Evolutionary conservation across 306 rosid genomes (phyloP), one percentile per base, ranked within the genome.

Genomic region (Vicia faba): DNA sequence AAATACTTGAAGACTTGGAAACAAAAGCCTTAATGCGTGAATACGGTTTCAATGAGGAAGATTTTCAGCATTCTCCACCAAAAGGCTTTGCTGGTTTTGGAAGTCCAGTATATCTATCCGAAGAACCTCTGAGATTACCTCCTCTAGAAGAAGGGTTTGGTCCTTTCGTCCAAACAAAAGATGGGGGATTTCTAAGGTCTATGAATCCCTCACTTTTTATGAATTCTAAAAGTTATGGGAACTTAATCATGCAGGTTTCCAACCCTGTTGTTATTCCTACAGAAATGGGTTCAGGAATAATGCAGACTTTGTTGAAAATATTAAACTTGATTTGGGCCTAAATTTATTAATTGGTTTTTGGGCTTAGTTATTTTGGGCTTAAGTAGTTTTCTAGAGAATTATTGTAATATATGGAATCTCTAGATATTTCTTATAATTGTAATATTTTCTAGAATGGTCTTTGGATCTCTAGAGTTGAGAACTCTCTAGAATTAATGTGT

Each of bases 221-320:
- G 56, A 84, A 86, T 67, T 64, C 86, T 71, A 83, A 84, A 83
- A 84, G 66, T 61, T 77, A 85, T 3, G 90, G 97, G 67, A 81
- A 44, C 76, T 82, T 93, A 81, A 85, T 90, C 76, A 82, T 88
- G 87, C 99, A 93, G 76, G 95, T 90, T 82, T 93, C 97, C 35
- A 82, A 81, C 70, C 95, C 99, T 14, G 87, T 90, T 29, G 97
- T 93, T 39, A 81, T 93, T 25, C 99, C 97, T 49, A 92, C 95
- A 31, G 92, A 90, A 80, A 93, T 88, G 97, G 97, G 97, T 75
- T 88, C 96, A 54, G 91, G 89, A 66, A 79, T 86, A 51, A 83
- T 82, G 86, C 95, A 86, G 60, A 86, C 87, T n/a, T n/a, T n/a
- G n/a, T n/a, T n/a, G n/a, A n/a, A n/a, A n/a, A n/a, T n/a, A n/a